Conservation (phyloP, 1,284 basidiomycete genomes). For the Trichosporon inkin region DNA sequence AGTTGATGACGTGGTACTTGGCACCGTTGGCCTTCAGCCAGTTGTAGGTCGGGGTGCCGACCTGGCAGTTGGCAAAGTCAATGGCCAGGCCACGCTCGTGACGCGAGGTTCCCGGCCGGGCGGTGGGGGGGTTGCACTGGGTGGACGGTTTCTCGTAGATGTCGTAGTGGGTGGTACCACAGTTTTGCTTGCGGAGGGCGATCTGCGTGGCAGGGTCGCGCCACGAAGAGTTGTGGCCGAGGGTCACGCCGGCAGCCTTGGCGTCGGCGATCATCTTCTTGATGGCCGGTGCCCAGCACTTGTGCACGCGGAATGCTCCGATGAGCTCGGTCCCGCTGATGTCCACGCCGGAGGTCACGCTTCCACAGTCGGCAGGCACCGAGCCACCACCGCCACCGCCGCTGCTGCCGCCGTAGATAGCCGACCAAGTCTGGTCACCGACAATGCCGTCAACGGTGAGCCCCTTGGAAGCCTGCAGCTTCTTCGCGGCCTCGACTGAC, state of each 20-base stretch:
- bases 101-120: slow-evolving; percentile 1
- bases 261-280: slow-evolving; percentile 8
- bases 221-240: slow-evolving; percentile 9
- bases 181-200: slow-evolving; percentile 9
- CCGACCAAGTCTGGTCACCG: background rate
- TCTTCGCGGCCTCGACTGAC: background rate
- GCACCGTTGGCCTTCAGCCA: background rate
- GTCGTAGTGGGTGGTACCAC: slow-evolving; percentile 6
- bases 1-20: slow-evolving; percentile 9
- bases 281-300: background rate
- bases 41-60: background rate
- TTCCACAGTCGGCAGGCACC: background rate
- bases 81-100: slow-evolving; percentile 17
- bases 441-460: background rate
- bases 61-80: slow-evolving; percentile 6
- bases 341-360: slow-evolving; percentile 31
- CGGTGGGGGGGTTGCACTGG: slow-evolving; percentile 7
- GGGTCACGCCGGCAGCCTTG: background rate
- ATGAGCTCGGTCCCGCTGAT: slow-evolving; percentile 58
- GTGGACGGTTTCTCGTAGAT: slow-evolving; percentile 10
- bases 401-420: background rate
- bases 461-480: background rate
- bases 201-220: slow-evolving; percentile 6
- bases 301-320: slow-evolving; percentile 10
- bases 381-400: background rate